Evolutionary conservation across 306 rosid genomes (phyloP), one percentile per base, ranked within the genome.

Genomic region (Clitoria ternatea): DNA sequence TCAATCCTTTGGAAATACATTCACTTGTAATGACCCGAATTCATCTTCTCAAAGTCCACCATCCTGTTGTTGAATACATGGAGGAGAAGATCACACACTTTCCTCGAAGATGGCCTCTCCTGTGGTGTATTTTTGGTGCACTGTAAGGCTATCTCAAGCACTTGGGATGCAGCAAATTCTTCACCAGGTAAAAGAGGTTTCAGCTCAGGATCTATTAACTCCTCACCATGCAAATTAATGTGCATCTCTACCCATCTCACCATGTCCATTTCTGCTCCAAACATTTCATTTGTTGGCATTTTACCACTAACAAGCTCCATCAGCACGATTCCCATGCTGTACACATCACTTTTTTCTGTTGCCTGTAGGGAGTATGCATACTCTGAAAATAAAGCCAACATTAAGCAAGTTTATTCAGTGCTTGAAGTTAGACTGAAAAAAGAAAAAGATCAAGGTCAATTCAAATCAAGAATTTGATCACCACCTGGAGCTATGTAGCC

Each of bases 401-500:
- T 35, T 4, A 43, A 43, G 12, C 39, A 44, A 44, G 27, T 59
- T 55, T 13, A 53, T 53, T 61, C 61, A 27, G 37, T 40, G 72
- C 32, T 60, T 32, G 19, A 47, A 24, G 4, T 14, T 37, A 65
- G 1, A 32, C 40, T 19, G 43, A 35, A 56, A 13, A 19, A 26
- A 61, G 3, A 10, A 8, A 23, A 7, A 66, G 18, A 45, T 74
- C 47, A 50, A 72, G 36, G 57, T 15, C 9, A 14, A 44, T 37
- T 55, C 37, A 62, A 49, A 70, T 19, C 22, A 12, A 15, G 3
- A 63, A 43, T 70, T 54, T 5, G 23, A 12, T 47, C 13, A 59
- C 6, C 83, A 93, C 98, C 98, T 87, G 99, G 99, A 44, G 99
- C 97, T 17, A 89, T 78, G 81, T 94, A 94, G 75, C 99, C 99